These are phyloP conservation scores for Primulina huaijiensis DNA, from an alignment of 257 asterid genomes.

Conservation along the genomic window DNA sequence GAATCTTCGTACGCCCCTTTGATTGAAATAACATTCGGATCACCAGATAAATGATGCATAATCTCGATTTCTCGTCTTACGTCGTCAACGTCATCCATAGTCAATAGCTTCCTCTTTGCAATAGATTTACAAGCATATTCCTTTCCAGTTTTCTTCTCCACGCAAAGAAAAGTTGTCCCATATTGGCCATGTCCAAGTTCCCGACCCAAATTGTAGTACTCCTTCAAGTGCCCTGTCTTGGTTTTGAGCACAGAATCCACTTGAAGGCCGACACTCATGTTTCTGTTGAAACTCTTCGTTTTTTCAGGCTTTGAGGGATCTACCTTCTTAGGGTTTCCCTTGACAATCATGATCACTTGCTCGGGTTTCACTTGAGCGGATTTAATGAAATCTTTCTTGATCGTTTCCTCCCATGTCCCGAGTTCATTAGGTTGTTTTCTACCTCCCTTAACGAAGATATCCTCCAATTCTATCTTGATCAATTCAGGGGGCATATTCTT, in stretches of 20 bases:
- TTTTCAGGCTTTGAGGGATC: constrained; percentile 8
- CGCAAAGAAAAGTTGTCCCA: constrained; percentile 30
- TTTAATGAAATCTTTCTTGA: constrained; percentile 5
- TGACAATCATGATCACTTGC: constrained; percentile 14
- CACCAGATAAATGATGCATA: constrained; percentile 29
- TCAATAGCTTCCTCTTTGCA: constrained; percentile 28
- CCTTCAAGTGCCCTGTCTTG: constrained; percentile 30
- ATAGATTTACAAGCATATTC: constrained; percentile 30
- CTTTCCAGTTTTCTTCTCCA: constrained; percentile 24
- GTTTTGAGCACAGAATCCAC: constrained; percentile 25
- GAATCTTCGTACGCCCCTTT: constrained; percentile 32
- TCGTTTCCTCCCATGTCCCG: constrained; percentile 1
- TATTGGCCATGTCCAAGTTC: constrained; percentile 33
- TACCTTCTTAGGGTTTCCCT: not conserved
- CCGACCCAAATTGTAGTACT: constrained; percentile 27
- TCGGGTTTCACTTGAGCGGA: constrained; percentile 11
- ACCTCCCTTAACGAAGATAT: constrained; percentile 4
- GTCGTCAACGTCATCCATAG: constrained; percentile 29
- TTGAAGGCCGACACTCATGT: constrained; percentile 28
- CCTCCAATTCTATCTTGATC: constrained; percentile 5
- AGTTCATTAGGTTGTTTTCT: not conserved
- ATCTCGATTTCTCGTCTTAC: constrained; percentile 32
- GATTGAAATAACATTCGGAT: constrained; percentile 24
- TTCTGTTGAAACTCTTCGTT: constrained; percentile 16
- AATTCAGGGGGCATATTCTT: constrained; percentile 15